Percentiles rank a stretch among this genome's conserved stretches.
Conservation (phyloP, 306 rosid species). For the Datisca glomerata region DNA sequence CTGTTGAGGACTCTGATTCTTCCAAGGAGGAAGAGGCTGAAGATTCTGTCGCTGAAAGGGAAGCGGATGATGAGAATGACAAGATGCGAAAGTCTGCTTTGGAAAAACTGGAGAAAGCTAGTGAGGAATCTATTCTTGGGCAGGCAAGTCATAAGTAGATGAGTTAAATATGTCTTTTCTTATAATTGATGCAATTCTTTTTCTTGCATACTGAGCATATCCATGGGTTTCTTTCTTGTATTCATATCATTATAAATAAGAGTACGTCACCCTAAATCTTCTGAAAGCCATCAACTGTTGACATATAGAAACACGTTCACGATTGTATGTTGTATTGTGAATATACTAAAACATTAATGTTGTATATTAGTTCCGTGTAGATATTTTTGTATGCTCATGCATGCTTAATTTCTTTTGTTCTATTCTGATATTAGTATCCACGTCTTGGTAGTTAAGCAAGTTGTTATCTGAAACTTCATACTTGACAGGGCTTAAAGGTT, state of each 20-base stretch:
- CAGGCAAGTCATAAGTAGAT: slow-evolving; percentile 49
- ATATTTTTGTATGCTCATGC: too few relatives aligned
- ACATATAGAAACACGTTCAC: slow-evolving; percentile 3
- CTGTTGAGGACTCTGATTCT: slow-evolving; percentile 39
- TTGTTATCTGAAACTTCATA: slow-evolving; percentile 6
- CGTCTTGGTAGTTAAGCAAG: slow-evolving; percentile 4
- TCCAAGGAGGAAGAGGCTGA: slow-evolving; percentile 44
- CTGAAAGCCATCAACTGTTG: not conserved
- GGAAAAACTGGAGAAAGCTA: slow-evolving; percentile 82
- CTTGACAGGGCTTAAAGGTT: slow-evolving; percentile 63
- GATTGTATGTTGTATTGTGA: slow-evolving; percentile 1
- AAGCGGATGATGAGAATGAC: slow-evolving; percentile 37
- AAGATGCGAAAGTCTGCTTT: slow-evolving; percentile 53
- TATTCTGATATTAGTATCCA: not conserved
- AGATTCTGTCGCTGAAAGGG: slow-evolving; percentile 28
- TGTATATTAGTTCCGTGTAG: too few relatives aligned
- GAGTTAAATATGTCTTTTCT: not conserved
- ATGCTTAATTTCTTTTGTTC: not conserved
- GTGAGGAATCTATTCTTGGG: slow-evolving; percentile 72
- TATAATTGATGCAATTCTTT: not conserved
- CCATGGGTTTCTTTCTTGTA: slow-evolving; percentile 4
- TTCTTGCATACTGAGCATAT: not conserved
- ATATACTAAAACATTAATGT: too few relatives aligned
- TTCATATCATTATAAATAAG: too few relatives aligned
- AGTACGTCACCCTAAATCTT: too few relatives aligned